Conservation (phyloP, 1,284 basidiomycete genomes). For the Irpex sp. region DNA sequence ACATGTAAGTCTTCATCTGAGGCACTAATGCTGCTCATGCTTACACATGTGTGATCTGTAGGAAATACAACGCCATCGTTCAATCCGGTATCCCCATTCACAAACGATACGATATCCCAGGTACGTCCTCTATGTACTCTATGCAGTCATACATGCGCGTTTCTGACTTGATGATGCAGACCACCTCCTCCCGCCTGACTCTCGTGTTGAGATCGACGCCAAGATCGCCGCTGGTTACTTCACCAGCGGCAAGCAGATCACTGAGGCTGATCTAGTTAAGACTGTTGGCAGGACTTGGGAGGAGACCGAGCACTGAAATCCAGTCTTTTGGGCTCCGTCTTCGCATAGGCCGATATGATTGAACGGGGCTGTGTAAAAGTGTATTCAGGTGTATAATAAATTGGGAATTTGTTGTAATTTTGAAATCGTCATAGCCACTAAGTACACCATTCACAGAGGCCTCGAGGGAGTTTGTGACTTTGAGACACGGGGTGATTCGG, state of each 20-base stretch:
- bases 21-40: too few relatives aligned
- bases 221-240: slow-evolving; percentile 95
- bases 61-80: slow-evolving; percentile 95
- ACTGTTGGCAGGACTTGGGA: slow-evolving; percentile 92
- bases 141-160: background rate
- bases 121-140: slow-evolving; percentile 29
- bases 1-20: slow-evolving; percentile 78
- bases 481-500: too few relatives aligned
- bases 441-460: too few relatives aligned
- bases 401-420: background rate
- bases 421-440: background rate
- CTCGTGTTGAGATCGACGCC: slow-evolving; percentile 92
- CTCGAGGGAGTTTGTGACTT: too few relatives aligned
- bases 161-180: slow-evolving; percentile 32
- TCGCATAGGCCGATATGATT: background rate
- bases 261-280: slow-evolving; percentile 73
- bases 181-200: slow-evolving; percentile 86
- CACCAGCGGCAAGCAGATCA: slow-evolving; percentile 73
- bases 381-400: background rate
- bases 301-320: slow-evolving; percentile 62
- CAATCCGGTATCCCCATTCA: slow-evolving; percentile 83
- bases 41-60: too few relatives aligned
- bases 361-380: background rate
- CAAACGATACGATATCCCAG: slow-evolving; percentile 83
- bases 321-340: too few relatives aligned